phyloP scores from a whole-genome alignment of 371 early-diverging fungal species.

The Mortierella sp. region DNA sequence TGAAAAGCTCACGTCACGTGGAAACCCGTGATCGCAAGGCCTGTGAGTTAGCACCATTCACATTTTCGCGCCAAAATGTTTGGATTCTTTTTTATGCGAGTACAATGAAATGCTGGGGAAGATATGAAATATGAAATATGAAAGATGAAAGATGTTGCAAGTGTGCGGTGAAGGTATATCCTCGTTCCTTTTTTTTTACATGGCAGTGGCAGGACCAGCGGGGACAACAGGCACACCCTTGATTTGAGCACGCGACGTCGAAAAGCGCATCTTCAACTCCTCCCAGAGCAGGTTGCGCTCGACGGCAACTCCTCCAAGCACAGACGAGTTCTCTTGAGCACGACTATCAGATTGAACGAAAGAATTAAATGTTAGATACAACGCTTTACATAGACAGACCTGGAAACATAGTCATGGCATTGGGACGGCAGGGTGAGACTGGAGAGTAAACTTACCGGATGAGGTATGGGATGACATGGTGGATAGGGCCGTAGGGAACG shows the following conservation, averaged over 20 bases:
- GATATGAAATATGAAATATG: too few relatives aligned
- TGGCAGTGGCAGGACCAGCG: slow-evolving; percentile 37
- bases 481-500: slow-evolving; percentile 91
- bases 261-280: slow-evolving; percentile 55
- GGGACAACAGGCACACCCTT: slow-evolving; percentile 38
- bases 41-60: too few relatives aligned
- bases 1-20: background rate
- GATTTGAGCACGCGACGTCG: slow-evolving; percentile 41
- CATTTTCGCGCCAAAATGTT: too few relatives aligned
- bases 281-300: slow-evolving; percentile 68
- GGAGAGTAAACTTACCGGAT: slow-evolving; percentile 60
- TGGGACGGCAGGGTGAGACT: background rate
- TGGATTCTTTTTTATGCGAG: background rate
- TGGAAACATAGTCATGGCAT: slow-evolving; percentile 35
- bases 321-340: slow-evolving; percentile 95
- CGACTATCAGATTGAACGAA: slow-evolving; percentile 64
- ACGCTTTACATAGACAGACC: background rate
- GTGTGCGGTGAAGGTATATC: slow-evolving; percentile 82
- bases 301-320: slow-evolving; percentile 66
- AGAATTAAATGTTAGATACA: slow-evolving; percentile 49
- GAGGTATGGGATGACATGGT: slow-evolving; percentile 95
- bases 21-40: background rate
- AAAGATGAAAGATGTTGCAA: too few relatives aligned
- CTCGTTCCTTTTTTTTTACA: slow-evolving; percentile 72
- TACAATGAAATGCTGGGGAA: too few relatives aligned